Percentiles rank a stretch among this genome's conserved stretches.
Conservation (phyloP, 305 asterid genomes). For the Nicotiana rustica region DNA sequence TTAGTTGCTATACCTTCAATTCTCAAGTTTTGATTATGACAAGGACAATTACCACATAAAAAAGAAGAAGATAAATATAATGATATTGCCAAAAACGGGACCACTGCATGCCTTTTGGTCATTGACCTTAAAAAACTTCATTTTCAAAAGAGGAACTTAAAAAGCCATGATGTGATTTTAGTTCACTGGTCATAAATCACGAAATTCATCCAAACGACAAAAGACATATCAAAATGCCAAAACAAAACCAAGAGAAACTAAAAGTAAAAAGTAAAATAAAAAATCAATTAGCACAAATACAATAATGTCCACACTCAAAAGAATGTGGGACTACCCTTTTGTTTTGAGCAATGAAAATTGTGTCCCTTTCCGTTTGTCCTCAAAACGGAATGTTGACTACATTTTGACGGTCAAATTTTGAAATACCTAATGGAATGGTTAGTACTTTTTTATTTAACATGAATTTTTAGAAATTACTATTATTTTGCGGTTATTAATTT, state of each 20-base stretch:
- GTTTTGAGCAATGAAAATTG: not conserved
- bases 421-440: not conserved
- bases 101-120: not conserved
- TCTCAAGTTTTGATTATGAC: not conserved
- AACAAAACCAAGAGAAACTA: constrained; percentile 4
- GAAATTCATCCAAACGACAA: constrained; percentile 26
- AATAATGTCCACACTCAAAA: not conserved
- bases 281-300: constrained; percentile 2
- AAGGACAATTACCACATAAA: not conserved
- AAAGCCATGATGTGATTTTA: constrained; percentile 34
- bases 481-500: too few species aligned
- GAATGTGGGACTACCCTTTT: not conserved
- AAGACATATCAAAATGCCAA: not conserved
- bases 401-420: constrained; percentile 23
- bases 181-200: constrained; percentile 23
- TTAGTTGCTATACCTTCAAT: too few species aligned
- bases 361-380: constrained; percentile 31
- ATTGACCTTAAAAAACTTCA: constrained; percentile 4
- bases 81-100: not conserved
- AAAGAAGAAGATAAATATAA: not conserved
- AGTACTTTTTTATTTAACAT: too few species aligned
- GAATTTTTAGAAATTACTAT: too few species aligned
- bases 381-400: constrained; percentile 44
- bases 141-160: not conserved
- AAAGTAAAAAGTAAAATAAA: not conserved